These are phyloP conservation scores for Coprinopsis sp. DNA, from an alignment of 768 basidiomycete genomes.

Conservation along the genomic window DNA sequence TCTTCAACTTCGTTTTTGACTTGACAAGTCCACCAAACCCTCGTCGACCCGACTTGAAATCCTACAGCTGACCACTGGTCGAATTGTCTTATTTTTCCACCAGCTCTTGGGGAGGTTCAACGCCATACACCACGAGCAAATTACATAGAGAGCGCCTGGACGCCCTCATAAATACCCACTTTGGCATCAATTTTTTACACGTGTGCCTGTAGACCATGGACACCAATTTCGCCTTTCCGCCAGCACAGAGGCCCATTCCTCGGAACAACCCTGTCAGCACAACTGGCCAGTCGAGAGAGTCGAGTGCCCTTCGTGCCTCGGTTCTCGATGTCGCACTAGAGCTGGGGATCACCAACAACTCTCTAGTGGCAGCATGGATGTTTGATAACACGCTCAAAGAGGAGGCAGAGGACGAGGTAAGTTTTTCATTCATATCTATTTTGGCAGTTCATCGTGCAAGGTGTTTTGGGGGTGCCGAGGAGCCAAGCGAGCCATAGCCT, in stretches of 20 bases:
- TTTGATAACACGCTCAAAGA: conserved; percentile 58
- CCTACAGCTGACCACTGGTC: no score
- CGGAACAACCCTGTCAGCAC: not conserved
- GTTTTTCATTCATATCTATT: conserved; percentile 6
- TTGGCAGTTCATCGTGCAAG: not conserved
- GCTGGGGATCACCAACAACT: conserved; percentile 57
- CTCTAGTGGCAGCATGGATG: conserved; percentile 65
- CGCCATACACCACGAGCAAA: no score
- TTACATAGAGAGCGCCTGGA: conserved; percentile 4
- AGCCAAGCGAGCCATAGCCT: not conserved
- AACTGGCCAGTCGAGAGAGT: conserved; percentile 36
- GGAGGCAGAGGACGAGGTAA: conserved; percentile 48
- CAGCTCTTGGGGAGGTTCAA: no score
- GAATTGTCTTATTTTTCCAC: no score
- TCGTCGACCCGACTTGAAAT: no score
- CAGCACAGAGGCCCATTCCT: not conserved
- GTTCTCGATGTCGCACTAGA: conserved; percentile 70
- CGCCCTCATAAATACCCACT: not conserved
- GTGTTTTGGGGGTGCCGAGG: not conserved
- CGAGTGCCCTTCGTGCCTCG: conserved; percentile 61
- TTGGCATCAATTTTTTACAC: conserved; percentile 1
- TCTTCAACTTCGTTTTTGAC: no score
- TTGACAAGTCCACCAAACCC: no score
- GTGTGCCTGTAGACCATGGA: not conserved
- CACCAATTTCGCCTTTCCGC: not conserved